Evolutionary conservation across 2,329 filamentous ascomycete species (phyloP), one percentile per base, ranked within the genome.

Genomic region (Diatrype stigma): DNA sequence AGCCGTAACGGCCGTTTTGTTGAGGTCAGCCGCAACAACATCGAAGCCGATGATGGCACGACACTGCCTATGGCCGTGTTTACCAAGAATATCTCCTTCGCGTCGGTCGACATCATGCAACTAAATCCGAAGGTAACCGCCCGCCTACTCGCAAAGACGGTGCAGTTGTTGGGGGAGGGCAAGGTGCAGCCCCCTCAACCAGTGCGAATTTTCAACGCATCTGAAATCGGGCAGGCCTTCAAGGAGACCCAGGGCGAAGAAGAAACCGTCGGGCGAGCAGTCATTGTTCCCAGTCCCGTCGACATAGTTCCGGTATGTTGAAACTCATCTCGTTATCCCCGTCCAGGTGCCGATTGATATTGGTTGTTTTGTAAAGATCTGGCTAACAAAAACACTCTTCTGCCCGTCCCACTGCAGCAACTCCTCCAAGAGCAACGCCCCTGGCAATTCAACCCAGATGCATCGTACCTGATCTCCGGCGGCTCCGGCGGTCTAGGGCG

Each of bases 41-140:
- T 30, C 26, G 65, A 65, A 42, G 58, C 60, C 3, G 68, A 71
- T 48, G 66, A 70, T 42, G 53, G 56, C 16, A 63, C 66, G 21
- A 68, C 71, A 34, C 63, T 61, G 5, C 55, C 62, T 2, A 58
- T 75, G 3, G 65, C 70, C 4, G 74, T 74, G 70, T 75, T 75
- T 42, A 62, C 64, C 2, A 58, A 51, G 44, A 64, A 63, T 26
- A 57, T 61, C 16, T 58, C 51, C 44, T 64, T 58, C 34, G 54
- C 54, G 4, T 56, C 60, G 8, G 50, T 63, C 3, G 62, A 42
- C 17, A 21, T 42, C 17, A 30, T 30, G 26, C 26, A 30, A 30
- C 10, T 30, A 10, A 30, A 10, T 30, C 26, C 26, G 26, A 30
- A 30, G 26, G 26, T 30, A 10, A 30, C 26, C 10, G 5, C 26